Evolutionary conservation across 768 basidiomycete species (phyloP), one percentile per base, ranked within the genome.

Genomic region (Panaeolus papilionaceus): DNA sequence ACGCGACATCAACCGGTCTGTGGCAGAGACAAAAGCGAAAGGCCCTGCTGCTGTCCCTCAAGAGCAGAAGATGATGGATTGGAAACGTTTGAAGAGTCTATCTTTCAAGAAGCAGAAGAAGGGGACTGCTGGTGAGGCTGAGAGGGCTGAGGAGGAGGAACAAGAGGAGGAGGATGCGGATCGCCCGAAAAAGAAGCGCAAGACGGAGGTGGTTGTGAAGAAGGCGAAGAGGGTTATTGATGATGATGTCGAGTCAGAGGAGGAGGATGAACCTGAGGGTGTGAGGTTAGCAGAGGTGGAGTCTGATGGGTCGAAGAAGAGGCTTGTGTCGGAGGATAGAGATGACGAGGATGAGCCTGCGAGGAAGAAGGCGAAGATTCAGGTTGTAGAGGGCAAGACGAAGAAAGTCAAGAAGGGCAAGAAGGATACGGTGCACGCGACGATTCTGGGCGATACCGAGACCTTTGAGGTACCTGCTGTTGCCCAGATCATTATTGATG

Each of bases 241-340:
- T 47, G 79, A 79, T 40, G 84, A 89, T 47, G 70, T 87, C 45
- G 91, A 90, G 80, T 87, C 85, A 6, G 91, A 91, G 71, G 86
- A 86, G 44, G 91, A 90, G 65, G 83, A 82, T 23, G 78, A 75
- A n/a, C 67, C 71, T 2, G 77, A 78, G 68, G 26, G 69, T 37
- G 69, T 70, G 9, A 73, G 70, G 61, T 64, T 76, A 40, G 72
- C 71, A 23, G 78, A 71, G 11, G 71, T 78, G 0, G 77, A 79
- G 23, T 74, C 69, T 33, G 72, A 78, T 42, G 75, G 70, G 33
- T 73, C 71, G 39, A 82, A 80, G 61, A 88, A 88, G 69, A 81
- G 87, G n/a, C 70, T 76, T 44, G 77, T 75, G 7, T 84, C 82
- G 5, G 85, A 84, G 51, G 82, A 80, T 12, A 71, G 71, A 9